phyloP scores from a whole-genome alignment of 2,329 filamentous ascomycete genomes.

The Botrytis hyacinthi region DNA sequence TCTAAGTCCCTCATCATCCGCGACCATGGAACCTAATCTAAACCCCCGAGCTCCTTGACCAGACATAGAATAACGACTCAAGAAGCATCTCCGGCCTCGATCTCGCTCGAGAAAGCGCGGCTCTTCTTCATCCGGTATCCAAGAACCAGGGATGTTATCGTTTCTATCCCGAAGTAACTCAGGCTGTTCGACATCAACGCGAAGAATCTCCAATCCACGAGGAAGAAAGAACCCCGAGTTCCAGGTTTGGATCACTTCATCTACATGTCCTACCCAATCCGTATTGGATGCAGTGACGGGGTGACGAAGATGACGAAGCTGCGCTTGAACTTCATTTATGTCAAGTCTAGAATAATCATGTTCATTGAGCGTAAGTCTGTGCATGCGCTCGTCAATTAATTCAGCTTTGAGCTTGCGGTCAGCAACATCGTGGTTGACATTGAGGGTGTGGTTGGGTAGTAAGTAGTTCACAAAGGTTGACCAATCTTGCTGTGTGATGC shows the following conservation, averaged over 20 bases:
- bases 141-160: slow-evolving; percentile 44
- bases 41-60: slow-evolving; percentile 17
- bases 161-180: not conserved
- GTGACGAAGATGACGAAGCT: slow-evolving; percentile 41
- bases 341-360: slow-evolving; percentile 31
- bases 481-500: slow-evolving; percentile 55
- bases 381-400: slow-evolving; percentile 36
- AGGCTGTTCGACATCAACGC: slow-evolving; percentile 38
- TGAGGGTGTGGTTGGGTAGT: slow-evolving; percentile 48
- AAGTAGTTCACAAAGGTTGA: slow-evolving; percentile 57
- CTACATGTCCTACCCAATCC: slow-evolving; percentile 37
- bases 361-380: slow-evolving; percentile 28
- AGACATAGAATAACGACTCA: not conserved
- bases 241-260: slow-evolving; percentile 52
- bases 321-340: slow-evolving; percentile 43
- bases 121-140: slow-evolving; percentile 41
- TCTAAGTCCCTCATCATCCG: slow-evolving; percentile 23
- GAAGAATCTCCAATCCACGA: slow-evolving; percentile 47
- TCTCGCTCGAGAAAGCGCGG: not conserved
- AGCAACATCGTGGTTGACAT: slow-evolving; percentile 47
- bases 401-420: slow-evolving; percentile 51
- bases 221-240: slow-evolving; percentile 56
- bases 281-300: not conserved
- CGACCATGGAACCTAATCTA: slow-evolving; percentile 22
- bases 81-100: slow-evolving; percentile 1